Conservation (phyloP, 2,329 filamentous ascomycete species). For the Dothidotthia symphoricarpi region DNA sequence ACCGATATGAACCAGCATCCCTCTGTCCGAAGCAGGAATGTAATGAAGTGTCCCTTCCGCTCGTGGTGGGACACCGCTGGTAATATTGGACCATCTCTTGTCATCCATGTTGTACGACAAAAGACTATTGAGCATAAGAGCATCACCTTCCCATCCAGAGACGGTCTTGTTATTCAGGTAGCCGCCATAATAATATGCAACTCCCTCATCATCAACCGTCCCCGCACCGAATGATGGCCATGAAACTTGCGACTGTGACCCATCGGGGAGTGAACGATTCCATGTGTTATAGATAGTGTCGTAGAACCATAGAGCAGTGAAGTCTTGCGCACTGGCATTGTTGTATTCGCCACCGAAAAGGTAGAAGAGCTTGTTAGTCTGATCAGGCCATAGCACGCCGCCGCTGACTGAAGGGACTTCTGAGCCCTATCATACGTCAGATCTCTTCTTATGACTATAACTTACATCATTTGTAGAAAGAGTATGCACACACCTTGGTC, state of each 20-base stretch:
- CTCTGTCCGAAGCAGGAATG: conserved; percentile 56
- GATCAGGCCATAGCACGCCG: conserved; percentile 56
- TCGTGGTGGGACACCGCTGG: conserved; percentile 50
- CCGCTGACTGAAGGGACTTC: conserved; percentile 50
- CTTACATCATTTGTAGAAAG: too few species aligned
- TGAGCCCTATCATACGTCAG: conserved; percentile 41
- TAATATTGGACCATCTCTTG: conserved; percentile 52
- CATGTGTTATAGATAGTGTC: conserved; percentile 56
- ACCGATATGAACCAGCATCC: conserved; percentile 60
- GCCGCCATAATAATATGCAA: conserved; percentile 60
- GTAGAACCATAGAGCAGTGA: conserved; percentile 51
- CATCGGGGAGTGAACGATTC: conserved; percentile 45
- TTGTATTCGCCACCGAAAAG: conserved; percentile 58
- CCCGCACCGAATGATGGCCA: conserved; percentile 19
- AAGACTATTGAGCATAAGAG: conserved; percentile 47
- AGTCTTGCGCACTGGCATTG: conserved; percentile 36
- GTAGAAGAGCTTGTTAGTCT: conserved; percentile 61
- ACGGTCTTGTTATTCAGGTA: conserved; percentile 56
- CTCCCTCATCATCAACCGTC: conserved; percentile 12
- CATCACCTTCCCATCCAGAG: conserved; percentile 13
- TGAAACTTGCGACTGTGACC: conserved; percentile 8
- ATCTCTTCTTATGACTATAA: too few species aligned
- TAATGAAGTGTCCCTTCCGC: conserved; percentile 60
- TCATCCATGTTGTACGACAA: conserved; percentile 55
- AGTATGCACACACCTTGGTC: conserved; percentile 7